Percentiles rank a stretch among this genome's conserved stretches.
Evolutionary conservation across 2,329 filamentous ascomycete species (phyloP).

Genomic region (Microcyclospora pomicola): DNA sequence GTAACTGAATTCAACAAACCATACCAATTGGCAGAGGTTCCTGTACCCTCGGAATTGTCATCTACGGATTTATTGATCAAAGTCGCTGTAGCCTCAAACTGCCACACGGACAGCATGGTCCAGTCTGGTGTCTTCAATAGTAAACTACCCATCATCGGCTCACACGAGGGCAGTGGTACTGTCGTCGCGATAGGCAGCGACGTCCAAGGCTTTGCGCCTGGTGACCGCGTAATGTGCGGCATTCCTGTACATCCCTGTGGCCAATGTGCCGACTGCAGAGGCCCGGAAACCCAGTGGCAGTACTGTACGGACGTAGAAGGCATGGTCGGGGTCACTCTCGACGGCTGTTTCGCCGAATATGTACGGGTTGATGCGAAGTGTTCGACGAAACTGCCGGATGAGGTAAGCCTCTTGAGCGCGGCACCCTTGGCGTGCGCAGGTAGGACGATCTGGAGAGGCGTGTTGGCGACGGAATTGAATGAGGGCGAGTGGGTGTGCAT

Average conservation of each 20-base stretch:
- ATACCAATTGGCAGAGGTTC: constrained; percentile 38
- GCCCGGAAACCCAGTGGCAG: constrained; percentile 36
- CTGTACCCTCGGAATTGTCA: constrained; percentile 33
- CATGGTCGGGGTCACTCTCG: constrained; percentile 34
- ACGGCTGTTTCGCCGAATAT: constrained; percentile 47
- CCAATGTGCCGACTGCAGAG: constrained; percentile 38
- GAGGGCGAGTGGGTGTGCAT: constrained; percentile 27
- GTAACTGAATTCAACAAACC: constrained; percentile 40
- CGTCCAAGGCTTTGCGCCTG: constrained; percentile 28
- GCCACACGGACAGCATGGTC: constrained; percentile 50
- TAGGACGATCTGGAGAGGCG: constrained; percentile 36
- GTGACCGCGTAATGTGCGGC: constrained; percentile 44
- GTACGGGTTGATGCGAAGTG: constrained; percentile 36
- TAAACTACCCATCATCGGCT: constrained; percentile 39
- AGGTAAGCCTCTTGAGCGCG: constrained; percentile 36
- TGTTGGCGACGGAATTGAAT: constrained; percentile 29
- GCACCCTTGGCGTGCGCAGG: constrained; percentile 46
- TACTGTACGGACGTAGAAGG: constrained; percentile 38
- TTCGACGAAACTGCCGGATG: constrained; percentile 35
- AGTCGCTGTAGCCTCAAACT: constrained; percentile 45
- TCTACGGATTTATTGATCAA: constrained; percentile 46
- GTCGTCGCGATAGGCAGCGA: constrained; percentile 34
- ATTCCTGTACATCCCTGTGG: constrained; percentile 41
- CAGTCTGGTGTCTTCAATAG: constrained; percentile 35
- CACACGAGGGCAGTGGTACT: constrained; percentile 45